phyloP scores from a whole-genome alignment of 2,329 filamentous ascomycete species.

The Paecilomyces variotii region DNA sequence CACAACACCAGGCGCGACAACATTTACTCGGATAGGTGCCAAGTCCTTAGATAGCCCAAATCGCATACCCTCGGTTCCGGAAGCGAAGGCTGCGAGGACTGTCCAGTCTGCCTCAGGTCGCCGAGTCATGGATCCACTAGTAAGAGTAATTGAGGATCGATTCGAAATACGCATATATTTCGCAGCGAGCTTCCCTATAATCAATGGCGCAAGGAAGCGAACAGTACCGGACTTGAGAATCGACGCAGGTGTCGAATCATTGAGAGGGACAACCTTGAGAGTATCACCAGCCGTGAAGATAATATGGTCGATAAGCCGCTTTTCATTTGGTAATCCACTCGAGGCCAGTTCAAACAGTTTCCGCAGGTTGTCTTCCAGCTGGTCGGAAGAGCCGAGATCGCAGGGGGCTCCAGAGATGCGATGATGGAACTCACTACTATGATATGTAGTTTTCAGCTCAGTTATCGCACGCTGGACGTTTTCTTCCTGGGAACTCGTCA shows the following conservation, averaged over 20 bases:
- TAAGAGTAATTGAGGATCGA: conserved; percentile 32
- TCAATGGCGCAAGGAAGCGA: conserved; percentile 24
- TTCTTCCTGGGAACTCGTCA: conserved; percentile 38
- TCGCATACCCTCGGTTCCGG: conserved; percentile 23
- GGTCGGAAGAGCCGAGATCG: conserved; percentile 35
- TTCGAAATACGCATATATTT: conserved; percentile 23
- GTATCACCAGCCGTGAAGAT: conserved; percentile 44
- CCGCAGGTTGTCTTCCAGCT: conserved; percentile 37
- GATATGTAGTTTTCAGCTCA: conserved; percentile 36
- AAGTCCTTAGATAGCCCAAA: conserved; percentile 35
- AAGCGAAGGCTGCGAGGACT: conserved; percentile 17
- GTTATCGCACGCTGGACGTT: conserved; percentile 33
- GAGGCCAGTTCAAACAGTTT: conserved; percentile 34
- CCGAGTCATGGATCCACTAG: conserved; percentile 27
- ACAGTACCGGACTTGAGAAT: conserved; percentile 19
- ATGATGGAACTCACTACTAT: conserved; percentile 15
- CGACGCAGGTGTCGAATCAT: conserved; percentile 15
- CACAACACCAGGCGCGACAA: conserved; percentile 34
- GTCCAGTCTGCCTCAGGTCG: conserved; percentile 29
- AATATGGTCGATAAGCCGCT: conserved; percentile 40
- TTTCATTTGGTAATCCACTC: conserved; percentile 7
- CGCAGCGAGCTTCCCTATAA: conserved; percentile 34
- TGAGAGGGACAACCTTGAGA: conserved; percentile 12
- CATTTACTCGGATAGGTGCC: conserved; percentile 36
- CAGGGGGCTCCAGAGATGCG: conserved; percentile 36